Conservation (phyloP, 192 early-diverging fungal species). For the Coemansia aciculifera region DNA sequence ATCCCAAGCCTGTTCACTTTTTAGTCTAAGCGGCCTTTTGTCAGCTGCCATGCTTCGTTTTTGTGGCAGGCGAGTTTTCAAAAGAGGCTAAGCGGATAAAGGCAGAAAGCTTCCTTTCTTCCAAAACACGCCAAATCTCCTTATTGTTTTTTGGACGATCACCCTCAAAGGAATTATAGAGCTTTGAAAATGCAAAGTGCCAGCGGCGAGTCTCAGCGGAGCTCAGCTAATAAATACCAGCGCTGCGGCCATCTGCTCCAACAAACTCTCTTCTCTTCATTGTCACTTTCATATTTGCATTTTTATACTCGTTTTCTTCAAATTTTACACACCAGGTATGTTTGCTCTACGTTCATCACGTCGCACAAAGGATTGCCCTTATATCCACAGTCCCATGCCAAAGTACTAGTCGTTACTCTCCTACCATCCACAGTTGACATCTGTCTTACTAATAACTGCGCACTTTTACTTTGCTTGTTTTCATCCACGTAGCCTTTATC, state of each 20-base stretch:
- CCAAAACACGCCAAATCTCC: neutral
- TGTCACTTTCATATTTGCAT: neutral
- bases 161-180: neutral
- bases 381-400: neutral
- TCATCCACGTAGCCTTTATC: neutral
- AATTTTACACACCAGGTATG: neutral
- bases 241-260: neutral
- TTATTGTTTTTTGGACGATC: neutral
- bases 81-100: neutral
- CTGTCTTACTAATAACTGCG: neutral
- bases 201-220: neutral
- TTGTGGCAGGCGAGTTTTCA: neutral
- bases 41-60: neutral
- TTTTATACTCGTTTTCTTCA: neutral
- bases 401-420: neutral
- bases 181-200: neutral
- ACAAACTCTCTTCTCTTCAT: neutral
- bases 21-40: neutral
- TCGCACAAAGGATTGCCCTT: neutral
- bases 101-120: neutral
- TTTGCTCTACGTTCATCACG: neutral
- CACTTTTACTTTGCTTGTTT: neutral
- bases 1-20: neutral
- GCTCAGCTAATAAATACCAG: neutral
- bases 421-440: neutral